phyloP scores from a whole-genome alignment of 2,329 filamentous ascomycete species.

The Coleophoma cylindrospora region DNA sequence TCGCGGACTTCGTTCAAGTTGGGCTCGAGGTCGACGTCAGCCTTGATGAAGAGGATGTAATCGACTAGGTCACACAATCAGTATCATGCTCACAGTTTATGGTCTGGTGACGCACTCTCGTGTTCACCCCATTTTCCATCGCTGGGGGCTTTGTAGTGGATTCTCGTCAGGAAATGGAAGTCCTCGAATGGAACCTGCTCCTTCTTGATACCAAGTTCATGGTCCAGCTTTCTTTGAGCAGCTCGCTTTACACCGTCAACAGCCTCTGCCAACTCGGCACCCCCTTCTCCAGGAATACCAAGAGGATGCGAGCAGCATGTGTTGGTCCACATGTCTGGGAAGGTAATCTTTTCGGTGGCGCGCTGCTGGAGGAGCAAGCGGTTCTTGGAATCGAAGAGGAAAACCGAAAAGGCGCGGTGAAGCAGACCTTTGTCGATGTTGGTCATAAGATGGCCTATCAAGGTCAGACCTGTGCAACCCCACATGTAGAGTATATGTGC shows the following conservation, averaged over 20 bases:
- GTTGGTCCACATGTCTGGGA: constrained; percentile 99
- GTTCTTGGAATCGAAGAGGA: constrained; percentile 93
- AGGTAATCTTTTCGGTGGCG: constrained; percentile 95
- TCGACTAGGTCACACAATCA: constrained; percentile 57
- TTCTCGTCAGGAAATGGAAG: constrained; percentile 91
- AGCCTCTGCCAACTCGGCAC: constrained; percentile 72
- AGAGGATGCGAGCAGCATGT: constrained; percentile 98
- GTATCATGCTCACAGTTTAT: constrained; percentile 3
- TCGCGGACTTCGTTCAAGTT: constrained; percentile 89
- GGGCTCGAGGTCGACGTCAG: constrained; percentile 75
- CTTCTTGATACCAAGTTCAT: constrained; percentile 88
- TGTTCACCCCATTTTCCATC: constrained; percentile 99
- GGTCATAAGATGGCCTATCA: constrained; percentile 88
- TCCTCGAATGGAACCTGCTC: constrained; percentile 86
- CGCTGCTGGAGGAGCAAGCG: constrained; percentile 92
- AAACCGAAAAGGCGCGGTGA: constrained; percentile 95
- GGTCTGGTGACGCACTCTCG: constrained; percentile 65
- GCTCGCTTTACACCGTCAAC: constrained; percentile 85
- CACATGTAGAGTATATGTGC: constrained; percentile 28
- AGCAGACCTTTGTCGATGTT: constrained; percentile 96
- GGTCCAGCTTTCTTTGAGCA: constrained; percentile 87
- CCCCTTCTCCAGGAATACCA: constrained; percentile 86
- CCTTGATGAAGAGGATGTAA: constrained; percentile 98
- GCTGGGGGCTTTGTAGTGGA: constrained; percentile 96
- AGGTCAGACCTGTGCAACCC: constrained; percentile 1